A percentile compares a stretch with the other conserved stretches of the same genome.
These are phyloP conservation scores for Canavalia gladiata DNA, from an alignment of 306 rosid species.

Conservation along the genomic window DNA sequence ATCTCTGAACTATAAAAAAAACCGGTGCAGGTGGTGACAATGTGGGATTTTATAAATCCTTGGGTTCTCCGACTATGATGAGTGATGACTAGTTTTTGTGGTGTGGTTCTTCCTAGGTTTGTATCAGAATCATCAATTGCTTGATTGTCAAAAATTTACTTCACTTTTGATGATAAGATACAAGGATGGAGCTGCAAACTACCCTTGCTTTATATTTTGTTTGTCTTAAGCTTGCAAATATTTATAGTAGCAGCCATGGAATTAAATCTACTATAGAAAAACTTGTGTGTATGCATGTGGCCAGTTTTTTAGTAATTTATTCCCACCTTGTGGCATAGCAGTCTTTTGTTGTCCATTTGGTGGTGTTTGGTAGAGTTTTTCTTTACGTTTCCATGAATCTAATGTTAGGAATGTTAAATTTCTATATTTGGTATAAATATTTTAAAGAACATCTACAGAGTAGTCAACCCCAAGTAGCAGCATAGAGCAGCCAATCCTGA, in stretches of 20 bases:
- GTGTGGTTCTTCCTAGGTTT: too few species aligned
- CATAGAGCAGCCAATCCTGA: too few species aligned
- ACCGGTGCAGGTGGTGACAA: too few species aligned
- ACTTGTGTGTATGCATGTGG: background rate
- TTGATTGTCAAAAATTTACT: conserved; percentile 33
- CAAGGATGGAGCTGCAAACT: conserved; percentile 22
- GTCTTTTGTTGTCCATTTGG: conserved; percentile 9
- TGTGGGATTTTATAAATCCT: too few species aligned
- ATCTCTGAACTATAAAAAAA: too few species aligned
- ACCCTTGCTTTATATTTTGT: background rate
- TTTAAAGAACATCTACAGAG: too few species aligned
- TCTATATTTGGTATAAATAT: too few species aligned
- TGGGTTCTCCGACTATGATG: too few species aligned
- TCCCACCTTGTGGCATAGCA: conserved; percentile 17
- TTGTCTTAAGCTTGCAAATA: conserved; percentile 2
- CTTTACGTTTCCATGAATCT: too few species aligned
- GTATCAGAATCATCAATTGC: conserved; percentile 3
- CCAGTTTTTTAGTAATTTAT: conserved; percentile 1
- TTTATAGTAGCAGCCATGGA: conserved; percentile 12
- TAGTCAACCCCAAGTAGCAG: too few species aligned
- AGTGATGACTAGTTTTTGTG: too few species aligned
- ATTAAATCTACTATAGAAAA: background rate
- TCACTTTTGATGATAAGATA: conserved; percentile 12
- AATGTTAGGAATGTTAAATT: too few species aligned
- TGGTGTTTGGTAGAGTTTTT: background rate